phyloP scores from a whole-genome alignment of 208 protist species.

The Crithidia fasciculata region DNA sequence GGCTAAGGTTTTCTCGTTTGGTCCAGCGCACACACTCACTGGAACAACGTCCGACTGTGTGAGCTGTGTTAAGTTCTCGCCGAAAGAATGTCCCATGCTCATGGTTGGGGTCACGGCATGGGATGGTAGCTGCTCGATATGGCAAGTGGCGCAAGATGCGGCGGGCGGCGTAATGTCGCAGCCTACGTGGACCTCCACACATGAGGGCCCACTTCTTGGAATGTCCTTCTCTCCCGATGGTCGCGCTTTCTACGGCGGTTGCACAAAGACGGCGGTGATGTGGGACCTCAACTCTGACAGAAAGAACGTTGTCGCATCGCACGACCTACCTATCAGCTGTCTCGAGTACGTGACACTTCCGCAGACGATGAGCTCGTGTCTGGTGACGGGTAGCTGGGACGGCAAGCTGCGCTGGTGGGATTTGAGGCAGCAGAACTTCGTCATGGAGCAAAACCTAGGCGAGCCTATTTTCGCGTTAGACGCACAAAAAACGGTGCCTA shows the following conservation, averaged over 20 bases:
- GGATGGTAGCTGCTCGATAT: conserved; percentile 81
- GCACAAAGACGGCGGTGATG: conserved; percentile 78
- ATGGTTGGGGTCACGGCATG: conserved; percentile 74
- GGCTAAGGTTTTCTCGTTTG: conserved; percentile 8
- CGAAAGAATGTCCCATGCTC: conserved; percentile 58
- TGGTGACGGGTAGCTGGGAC: conserved; percentile 88
- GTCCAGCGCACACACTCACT: conserved; percentile 50
- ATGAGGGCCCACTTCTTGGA: conserved; percentile 63
- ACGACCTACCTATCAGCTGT: conserved; percentile 86
- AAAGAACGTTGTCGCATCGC: conserved; percentile 71
- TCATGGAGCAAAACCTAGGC: conserved; percentile 72
- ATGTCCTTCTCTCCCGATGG: conserved; percentile 77
- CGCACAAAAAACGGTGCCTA: conserved; percentile 54
- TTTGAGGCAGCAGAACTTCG: conserved; percentile 59
- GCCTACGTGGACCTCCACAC: conserved; percentile 48
- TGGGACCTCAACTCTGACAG: conserved; percentile 76
- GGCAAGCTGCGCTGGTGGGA: conserved; percentile 89
- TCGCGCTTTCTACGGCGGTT: conserved; percentile 77
- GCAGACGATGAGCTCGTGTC: conserved; percentile 46
- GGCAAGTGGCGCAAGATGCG: conserved; percentile 54
- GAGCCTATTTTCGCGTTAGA: conserved; percentile 83
- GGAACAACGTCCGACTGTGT: conserved; percentile 70
- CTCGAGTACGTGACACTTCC: conserved; percentile 58
- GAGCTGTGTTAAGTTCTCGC: conserved; percentile 69
- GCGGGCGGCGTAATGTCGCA: conserved; percentile 45